Base-by-base conservation (phyloP, 805 yeast species). In the Kluyveromyces nonfermentans region DNA sequence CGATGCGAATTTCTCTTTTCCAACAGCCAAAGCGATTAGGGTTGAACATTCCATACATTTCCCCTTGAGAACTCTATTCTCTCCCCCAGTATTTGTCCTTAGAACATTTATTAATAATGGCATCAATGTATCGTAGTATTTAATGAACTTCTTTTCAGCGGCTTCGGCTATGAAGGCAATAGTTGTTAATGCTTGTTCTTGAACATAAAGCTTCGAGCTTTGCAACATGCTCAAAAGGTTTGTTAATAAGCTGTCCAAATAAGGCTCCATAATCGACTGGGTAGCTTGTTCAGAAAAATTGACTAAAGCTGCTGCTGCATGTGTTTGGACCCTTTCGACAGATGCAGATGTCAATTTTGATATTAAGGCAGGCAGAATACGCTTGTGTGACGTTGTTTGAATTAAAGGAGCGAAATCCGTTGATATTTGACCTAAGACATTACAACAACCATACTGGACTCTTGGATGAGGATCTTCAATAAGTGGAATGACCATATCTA, bases 81-180 rank as follows among this genome's bases (percentile, higher is more conserved):
- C 94, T 37, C 76, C 76, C 33, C 86, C 90, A 64, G 82, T 74
- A 51, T 86, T 94, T 5, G 90, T 70, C 53, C 73, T 77, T 66
- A 93, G 68, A 17, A 90, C 95, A 49, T 82, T 78, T 45, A 88
- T 68, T 48, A 90, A 70, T 51, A 87, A 68, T 15, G 96, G 96
- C 94, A 93, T 90, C 62, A 93, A 73, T 1, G 96, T 84, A 61
- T 88, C 96, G 62, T 89, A 93, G 62, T 93, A 93, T 67, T 89
- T 90, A 54, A 79, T 73, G 60, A 93, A 93, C 58, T 83, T 84
- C 49, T 74, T 74, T 64, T 87, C 87, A 3, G 97, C 96, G 14
- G 96, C 94, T 65, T 90, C 97, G 2, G 98, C 98, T 51, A 90
- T 89, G 52, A 89, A 85, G 17, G 97, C 96, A 63, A 93, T 89